These are phyloP conservation scores for Penicillium atrosanguineum DNA, from an alignment of 495 filamentous ascomycete genomes.

Conservation along the genomic window DNA sequence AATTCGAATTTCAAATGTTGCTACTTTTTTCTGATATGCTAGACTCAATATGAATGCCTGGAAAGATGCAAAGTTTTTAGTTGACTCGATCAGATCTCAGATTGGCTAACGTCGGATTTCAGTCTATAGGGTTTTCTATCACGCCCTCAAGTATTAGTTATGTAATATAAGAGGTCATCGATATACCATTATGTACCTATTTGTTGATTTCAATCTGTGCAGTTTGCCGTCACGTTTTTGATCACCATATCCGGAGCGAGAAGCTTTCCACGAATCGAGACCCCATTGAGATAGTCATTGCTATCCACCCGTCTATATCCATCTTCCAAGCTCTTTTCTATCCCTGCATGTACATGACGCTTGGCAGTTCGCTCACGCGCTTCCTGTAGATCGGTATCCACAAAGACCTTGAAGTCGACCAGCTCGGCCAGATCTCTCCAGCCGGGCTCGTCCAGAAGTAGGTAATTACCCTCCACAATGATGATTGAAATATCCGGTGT, in stretches of 20 bases:
- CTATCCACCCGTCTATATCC: constrained; percentile 37
- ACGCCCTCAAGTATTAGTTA: no score
- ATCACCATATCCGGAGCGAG: constrained; percentile 30
- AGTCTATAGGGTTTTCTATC: no score
- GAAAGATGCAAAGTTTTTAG: no score
- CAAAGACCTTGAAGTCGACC: constrained; percentile 35
- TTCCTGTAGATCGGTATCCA: constrained; percentile 34
- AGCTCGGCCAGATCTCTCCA: constrained; percentile 28
- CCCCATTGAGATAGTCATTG: constrained; percentile 43
- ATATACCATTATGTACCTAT: no score
- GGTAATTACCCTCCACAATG: constrained; percentile 40
- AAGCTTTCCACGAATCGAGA: constrained; percentile 26
- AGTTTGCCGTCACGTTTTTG: constrained; percentile 17
- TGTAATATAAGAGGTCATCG: no score
- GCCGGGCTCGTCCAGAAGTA: constrained; percentile 31
- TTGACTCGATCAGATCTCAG: no score
- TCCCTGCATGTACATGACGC: constrained; percentile 37
- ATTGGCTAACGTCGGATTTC: no score
- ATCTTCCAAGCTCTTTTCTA: constrained; percentile 40
- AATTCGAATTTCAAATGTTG: no score
- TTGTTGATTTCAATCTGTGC: not conserved
- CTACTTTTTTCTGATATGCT: no score
- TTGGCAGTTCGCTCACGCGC: constrained; percentile 34
- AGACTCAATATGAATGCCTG: no score
- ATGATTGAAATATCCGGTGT: constrained; percentile 29